Evolutionary conservation across 2,329 filamentous ascomycete genomes (phyloP).

Genomic region (Curvularia verruculosa): DNA sequence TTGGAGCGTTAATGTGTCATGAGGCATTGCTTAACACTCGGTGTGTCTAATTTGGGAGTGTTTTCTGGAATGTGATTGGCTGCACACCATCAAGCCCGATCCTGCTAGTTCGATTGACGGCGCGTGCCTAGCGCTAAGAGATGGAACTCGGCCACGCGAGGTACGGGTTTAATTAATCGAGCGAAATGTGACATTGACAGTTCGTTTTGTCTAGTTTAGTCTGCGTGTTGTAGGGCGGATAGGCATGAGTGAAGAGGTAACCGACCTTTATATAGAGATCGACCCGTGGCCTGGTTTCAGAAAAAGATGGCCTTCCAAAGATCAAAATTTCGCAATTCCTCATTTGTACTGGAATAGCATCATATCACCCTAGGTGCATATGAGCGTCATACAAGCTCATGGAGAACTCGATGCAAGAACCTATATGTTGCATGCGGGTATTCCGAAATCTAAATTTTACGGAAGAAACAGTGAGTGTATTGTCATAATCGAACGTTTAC

Average conservation of each 20-base stretch:
- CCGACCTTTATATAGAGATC: not conserved
- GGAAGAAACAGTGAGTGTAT: too few species aligned
- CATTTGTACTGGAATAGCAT: too few species aligned
- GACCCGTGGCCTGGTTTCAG: not conserved
- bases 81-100: not conserved
- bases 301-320: not conserved
- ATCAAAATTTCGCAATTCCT: not conserved
- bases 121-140: not conserved
- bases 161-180: not conserved
- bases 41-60: constrained; percentile 17
- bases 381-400: not conserved
- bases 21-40: constrained; percentile 19
- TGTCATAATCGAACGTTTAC: not conserved
- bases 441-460: not conserved
- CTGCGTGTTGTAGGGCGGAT: not conserved
- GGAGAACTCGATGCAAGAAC: not conserved
- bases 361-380: too few species aligned
- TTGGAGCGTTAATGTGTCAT: constrained; percentile 21
- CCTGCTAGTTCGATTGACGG: not conserved
- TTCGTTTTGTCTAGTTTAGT: not conserved
- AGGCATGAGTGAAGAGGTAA: not conserved
- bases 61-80: constrained; percentile 23
- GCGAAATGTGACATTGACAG: not conserved
- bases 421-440: not conserved
- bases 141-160: not conserved